Evolutionary conservation across 2,329 filamentous ascomycete genomes (phyloP), one percentile per base, ranked within the genome.

Genomic region (Phyllachora maydis): DNA sequence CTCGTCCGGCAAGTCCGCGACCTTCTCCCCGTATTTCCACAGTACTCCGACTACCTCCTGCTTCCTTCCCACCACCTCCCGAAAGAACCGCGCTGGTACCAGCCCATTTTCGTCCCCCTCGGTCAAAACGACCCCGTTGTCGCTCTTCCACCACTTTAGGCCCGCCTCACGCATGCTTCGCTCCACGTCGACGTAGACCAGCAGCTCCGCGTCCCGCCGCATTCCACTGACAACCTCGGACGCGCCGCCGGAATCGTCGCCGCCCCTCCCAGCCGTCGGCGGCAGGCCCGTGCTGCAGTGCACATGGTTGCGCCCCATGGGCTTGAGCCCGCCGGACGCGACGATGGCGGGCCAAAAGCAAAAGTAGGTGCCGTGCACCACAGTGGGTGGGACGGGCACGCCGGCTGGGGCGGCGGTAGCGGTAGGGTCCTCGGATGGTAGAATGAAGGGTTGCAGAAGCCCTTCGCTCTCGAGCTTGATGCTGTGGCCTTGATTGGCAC

Each of bases 401-500:
- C 22, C 19, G 5, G 30, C 29, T 4, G 26, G 23, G 16, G 30
- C 26, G 4, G 28, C 17, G n/a, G n/a, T n/a, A 8, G 18, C 18
- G 6, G 13, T 21, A 16, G n/a, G 18, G 14, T 16, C 22, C 13
- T 39, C 59, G 5, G 42, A 48, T 16, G 60, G 59, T 1, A 65
- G 40, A 2, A 66, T 70, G 27, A 93, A 55, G 5, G 72, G 69
- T 11, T 56, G 60, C 3, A 92, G 63, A 3, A 90, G 59, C 0
- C 62, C 62, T 22, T 72, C 65, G n/a, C 67, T 67, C 14, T 78
- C 72, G 17, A 70, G 51, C 39, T 69, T 67, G 41, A 98, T 77
- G 37, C 68, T 81, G 54, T 95, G 88, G 26, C 88, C 88, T 52
- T 95, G 88, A 41, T 90, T 92, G 14, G 88, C 88, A 38, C 88